These are phyloP conservation scores for Tanacetum coccineum DNA, from an alignment of 129 eudicot genomes.

Conservation along the genomic window DNA sequence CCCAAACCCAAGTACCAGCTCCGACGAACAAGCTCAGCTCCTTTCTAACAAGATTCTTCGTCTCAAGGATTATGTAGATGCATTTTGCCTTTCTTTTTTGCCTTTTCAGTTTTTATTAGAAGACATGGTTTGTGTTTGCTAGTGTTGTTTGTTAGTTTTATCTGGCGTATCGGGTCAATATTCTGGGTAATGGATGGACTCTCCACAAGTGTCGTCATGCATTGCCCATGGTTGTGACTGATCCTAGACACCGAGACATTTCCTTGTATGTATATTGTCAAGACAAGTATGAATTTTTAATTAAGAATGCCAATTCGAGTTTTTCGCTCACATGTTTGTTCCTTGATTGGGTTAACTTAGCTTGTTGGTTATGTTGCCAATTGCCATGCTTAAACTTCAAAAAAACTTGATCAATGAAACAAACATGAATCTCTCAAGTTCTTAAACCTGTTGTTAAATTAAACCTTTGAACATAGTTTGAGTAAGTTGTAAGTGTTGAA, in stretches of 20 bases:
- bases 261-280: constrained; percentile 21
- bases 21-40: constrained; percentile 67
- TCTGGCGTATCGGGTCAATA: constrained; percentile 13
- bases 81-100: constrained; percentile 14
- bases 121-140: constrained; percentile 25
- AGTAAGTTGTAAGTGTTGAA: no score
- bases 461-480: no score
- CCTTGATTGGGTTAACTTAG: background rate
- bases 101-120: background rate
- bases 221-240: constrained; percentile 5
- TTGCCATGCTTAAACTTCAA: no score
- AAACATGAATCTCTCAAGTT: no score
- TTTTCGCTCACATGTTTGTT: background rate
- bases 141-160: constrained; percentile 26
- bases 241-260: constrained; percentile 3
- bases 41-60: constrained; percentile 33
- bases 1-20: constrained; percentile 73
- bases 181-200: constrained; percentile 15
- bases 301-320: background rate
- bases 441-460: no score
- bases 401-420: no score
- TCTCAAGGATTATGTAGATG: constrained; percentile 27
- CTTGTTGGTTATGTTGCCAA: background rate
- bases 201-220: background rate
- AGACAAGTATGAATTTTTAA: constrained; percentile 18